Evolutionary conservation across 768 basidiomycete genomes (phyloP).

Genomic region (Chiua virens): DNA sequence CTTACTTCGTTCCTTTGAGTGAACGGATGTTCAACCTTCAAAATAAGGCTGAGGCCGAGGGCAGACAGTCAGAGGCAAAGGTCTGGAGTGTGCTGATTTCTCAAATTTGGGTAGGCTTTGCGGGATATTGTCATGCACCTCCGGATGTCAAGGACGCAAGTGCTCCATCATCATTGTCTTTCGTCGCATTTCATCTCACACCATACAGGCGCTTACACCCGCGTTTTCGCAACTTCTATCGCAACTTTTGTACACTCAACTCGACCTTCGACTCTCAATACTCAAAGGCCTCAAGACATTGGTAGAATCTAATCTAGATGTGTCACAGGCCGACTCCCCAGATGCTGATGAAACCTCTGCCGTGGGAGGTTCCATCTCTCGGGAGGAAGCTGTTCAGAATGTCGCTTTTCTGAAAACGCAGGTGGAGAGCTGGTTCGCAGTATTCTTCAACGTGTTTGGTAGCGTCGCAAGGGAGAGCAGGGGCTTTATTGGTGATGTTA

Average conservation of each 20-base stretch:
- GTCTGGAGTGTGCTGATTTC: slow-evolving; percentile 93
- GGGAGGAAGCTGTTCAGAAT: slow-evolving; percentile 62
- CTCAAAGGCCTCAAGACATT: slow-evolving; percentile 78
- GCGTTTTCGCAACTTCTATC: slow-evolving; percentile 88
- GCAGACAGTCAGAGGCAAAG: slow-evolving; percentile 82
- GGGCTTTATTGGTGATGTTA: slow-evolving; percentile 83
- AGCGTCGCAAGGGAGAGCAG: slow-evolving; percentile 73
- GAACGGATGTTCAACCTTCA: slow-evolving; percentile 91
- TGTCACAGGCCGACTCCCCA: slow-evolving; percentile 38
- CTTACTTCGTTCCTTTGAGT: slow-evolving; percentile 91
- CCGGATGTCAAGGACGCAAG: slow-evolving; percentile 70
- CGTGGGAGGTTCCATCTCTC: slow-evolving; percentile 41
- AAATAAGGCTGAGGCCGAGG: slow-evolving; percentile 72
- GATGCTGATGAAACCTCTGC: slow-evolving; percentile 27
- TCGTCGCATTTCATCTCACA: slow-evolving; percentile 1
- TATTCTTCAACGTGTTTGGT: slow-evolving; percentile 96
- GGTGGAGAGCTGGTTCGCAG: slow-evolving; percentile 90
- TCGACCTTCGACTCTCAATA: slow-evolving; percentile 77
- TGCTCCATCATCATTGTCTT: neutral
- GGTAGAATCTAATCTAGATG: slow-evolving; percentile 73
- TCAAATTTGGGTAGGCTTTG: slow-evolving; percentile 91
- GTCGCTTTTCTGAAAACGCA: slow-evolving; percentile 72
- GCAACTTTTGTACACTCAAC: slow-evolving; percentile 88
- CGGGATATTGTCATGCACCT: slow-evolving; percentile 85
- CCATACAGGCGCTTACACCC: slow-evolving; percentile 62